Percentiles rank a stretch among this genome's conserved stretches.
Evolutionary conservation across 2,329 filamentous ascomycete genomes (phyloP).

Genomic region (Xenoacremonium recifei): DNA sequence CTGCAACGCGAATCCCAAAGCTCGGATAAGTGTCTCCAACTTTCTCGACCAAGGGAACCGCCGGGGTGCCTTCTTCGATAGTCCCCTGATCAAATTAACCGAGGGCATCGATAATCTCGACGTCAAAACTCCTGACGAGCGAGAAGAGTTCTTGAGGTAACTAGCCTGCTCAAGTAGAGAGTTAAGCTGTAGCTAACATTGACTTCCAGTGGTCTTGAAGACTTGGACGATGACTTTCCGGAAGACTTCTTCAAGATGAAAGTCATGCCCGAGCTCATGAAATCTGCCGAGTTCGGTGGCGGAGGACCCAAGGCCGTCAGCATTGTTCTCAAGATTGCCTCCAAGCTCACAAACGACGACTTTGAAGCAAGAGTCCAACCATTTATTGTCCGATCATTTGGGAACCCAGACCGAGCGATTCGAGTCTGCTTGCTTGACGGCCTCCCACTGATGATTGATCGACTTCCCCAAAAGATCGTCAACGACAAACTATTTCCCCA

Average conservation of each 20-base stretch:
- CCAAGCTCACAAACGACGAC: constrained; percentile 85
- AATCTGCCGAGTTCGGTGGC: constrained; percentile 97
- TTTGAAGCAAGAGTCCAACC: constrained; percentile 83
- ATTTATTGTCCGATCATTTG: constrained; percentile 82
- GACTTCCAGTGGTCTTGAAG: constrained; percentile 66
- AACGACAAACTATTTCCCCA: constrained; percentile 97
- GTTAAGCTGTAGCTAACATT: constrained; percentile 27
- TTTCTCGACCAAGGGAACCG: constrained; percentile 89
- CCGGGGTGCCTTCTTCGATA: constrained; percentile 86
- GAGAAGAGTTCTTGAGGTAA: constrained; percentile 77
- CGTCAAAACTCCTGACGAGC: constrained; percentile 79
- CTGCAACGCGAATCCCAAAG: constrained; percentile 84
- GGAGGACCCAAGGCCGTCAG: constrained; percentile 88
- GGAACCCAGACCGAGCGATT: constrained; percentile 87
- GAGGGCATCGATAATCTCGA: constrained; percentile 92
- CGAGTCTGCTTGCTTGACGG: constrained; percentile 89
- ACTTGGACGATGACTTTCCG: constrained; percentile 88
- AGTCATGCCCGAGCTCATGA: constrained; percentile 90
- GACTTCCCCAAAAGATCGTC: constrained; percentile 81
- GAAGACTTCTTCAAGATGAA: constrained; percentile 99
- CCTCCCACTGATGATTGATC: constrained; percentile 86
- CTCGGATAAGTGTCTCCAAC: constrained; percentile 76
- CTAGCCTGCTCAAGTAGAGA: constrained; percentile 6
- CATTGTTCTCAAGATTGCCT: constrained; percentile 86
- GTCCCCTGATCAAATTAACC: constrained; percentile 84